A percentile compares a stretch with the other conserved stretches of the same genome.
Conservation (phyloP, 1,284 basidiomycete species). For the Ceratobasidium sp. region DNA sequence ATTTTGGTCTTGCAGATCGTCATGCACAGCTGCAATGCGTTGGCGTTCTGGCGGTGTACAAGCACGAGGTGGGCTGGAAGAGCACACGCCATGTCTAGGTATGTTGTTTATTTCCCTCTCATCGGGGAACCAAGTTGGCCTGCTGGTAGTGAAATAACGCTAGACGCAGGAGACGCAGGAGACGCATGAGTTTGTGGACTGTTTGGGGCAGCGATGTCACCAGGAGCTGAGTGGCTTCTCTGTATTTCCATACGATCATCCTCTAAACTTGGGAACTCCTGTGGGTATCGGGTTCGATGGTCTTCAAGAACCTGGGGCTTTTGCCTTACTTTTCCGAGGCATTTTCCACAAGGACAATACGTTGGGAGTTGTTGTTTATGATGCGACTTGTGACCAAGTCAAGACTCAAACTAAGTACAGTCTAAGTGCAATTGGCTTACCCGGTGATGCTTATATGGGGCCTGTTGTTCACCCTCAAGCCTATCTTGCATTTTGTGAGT, state of each 20-base stretch:
- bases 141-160: neutral
- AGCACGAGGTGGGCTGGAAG: neutral
- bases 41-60: neutral
- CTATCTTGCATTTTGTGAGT: too few relatives aligned
- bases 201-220: neutral
- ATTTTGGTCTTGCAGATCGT: neutral
- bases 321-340: neutral
- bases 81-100: neutral
- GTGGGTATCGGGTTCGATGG: conserved; percentile 5
- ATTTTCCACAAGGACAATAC: neutral
- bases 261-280: neutral
- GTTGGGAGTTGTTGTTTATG: neutral
- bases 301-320: conserved; percentile 1
- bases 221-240: neutral
- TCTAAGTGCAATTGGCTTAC: too few relatives aligned
- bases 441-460: too few relatives aligned
- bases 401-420: too few relatives aligned
- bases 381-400: too few relatives aligned
- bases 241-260: neutral
- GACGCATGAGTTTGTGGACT: neutral
- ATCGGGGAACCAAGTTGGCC: neutral
- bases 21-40: neutral
- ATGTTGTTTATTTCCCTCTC: neutral
- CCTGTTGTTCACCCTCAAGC: too few relatives aligned
- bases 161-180: neutral